Base-by-base conservation (phyloP, 176 grass and related monocot genomes). In the Metroxylon sagu region DNA sequence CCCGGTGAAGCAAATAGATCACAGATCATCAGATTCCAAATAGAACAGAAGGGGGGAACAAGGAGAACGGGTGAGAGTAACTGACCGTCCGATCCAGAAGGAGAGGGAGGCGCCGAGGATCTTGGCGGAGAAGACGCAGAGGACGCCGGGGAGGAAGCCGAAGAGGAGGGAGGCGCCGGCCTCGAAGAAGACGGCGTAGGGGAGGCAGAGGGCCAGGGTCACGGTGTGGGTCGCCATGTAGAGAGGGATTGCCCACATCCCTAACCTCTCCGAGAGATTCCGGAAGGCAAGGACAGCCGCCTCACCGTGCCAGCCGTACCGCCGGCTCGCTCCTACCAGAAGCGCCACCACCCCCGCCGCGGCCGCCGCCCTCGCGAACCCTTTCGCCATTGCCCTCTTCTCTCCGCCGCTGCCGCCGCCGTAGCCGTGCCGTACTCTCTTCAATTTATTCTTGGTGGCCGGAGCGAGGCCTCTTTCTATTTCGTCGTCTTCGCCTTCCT, bases 51-150 rank as follows among this genome's bases (percentile, higher is more conserved):
- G 35, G 10, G 18, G 50, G 17, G 19, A n/a, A 30, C 18, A 2
- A 43, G 2, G 35, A 6, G 8, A 10, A 10, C 0, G 8, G 10
- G 2, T 12, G 8, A 12, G 8, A 5, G 35, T 43, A 43, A 43
- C 67, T 19, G 14, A 97, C 87, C 93, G 83, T 72, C 93, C 93
- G 84, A 98, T 98, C 84, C 84, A 98, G 79, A 98, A 98, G 62
- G 93, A 98, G 55, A 98, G 81, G 5, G 93, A 98, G 3, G 93
- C 81, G 30, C 84, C 93, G 31, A 98, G 84, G 63, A 92, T 56
- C 76, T 98, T 98, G 76, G 93, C 93, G 49, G 81, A 67, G 79
- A 98, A 98, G 73, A 97, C 93, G 71, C 87, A 92, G 19, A 83
- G 54, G 17, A 97, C 84, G 63, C 75, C 93, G 0, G 93, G 79